Conservation (phyloP, 2,329 filamentous ascomycete genomes). For the Anisogramma anomala region DNA sequence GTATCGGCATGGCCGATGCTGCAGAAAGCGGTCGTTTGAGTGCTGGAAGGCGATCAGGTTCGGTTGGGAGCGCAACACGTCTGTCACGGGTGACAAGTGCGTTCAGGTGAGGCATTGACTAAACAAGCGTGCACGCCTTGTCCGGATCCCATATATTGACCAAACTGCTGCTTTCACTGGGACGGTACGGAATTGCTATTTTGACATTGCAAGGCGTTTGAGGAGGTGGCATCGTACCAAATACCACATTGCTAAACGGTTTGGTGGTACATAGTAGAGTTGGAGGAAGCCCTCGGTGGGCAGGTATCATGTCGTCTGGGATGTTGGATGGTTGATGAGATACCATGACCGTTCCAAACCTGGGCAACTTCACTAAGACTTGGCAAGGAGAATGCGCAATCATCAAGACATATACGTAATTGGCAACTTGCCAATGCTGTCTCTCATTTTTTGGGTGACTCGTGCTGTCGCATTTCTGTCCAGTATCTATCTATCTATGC, state of each 20-base stretch:
- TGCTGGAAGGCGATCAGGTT: background rate
- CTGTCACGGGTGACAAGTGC: background rate
- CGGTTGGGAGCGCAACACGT: background rate
- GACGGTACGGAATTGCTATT: background rate
- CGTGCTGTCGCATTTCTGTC: no score
- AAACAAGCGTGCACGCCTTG: background rate
- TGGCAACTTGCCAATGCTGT: background rate
- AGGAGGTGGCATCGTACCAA: slow-evolving; percentile 11
- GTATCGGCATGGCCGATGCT: background rate
- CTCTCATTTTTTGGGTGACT: no score
- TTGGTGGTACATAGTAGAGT: slow-evolving; percentile 3
- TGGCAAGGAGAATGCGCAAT: no score
- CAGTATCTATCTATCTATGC: no score
- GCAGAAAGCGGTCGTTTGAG: background rate
- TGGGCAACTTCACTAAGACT: no score
- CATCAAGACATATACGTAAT: no score
- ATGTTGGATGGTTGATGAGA: background rate
- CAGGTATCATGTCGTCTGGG: background rate
- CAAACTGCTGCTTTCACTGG: background rate
- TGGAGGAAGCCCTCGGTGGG: slow-evolving; percentile 6
- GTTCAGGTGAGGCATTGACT: background rate
- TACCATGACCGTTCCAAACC: background rate
- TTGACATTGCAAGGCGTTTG: slow-evolving; percentile 14
- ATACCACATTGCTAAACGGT: slow-evolving; percentile 7
- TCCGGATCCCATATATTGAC: background rate